Evolutionary conservation across 2,329 filamentous ascomycete genomes (phyloP).

Genomic region (Trichoderma semiorbis): DNA sequence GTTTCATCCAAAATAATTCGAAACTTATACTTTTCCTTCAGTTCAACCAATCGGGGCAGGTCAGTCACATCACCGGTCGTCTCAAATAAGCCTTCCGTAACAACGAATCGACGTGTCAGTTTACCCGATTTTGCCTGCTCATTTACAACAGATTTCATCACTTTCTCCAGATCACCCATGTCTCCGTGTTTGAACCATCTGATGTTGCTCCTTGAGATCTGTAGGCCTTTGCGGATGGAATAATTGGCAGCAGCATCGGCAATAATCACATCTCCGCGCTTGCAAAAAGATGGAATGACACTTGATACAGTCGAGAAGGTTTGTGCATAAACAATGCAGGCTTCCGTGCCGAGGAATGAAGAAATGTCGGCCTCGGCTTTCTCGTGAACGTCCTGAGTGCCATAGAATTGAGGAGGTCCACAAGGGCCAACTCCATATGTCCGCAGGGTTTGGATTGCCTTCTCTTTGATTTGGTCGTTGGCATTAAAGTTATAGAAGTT

Average conservation of each 20-base stretch:
- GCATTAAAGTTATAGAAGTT: slow-evolving; percentile 98
- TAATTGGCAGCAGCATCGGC: slow-evolving; percentile 92
- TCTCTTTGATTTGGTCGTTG: slow-evolving; percentile 90
- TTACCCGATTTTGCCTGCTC: slow-evolving; percentile 83
- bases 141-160: slow-evolving; percentile 79
- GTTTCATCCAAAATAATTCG: slow-evolving; percentile 96
- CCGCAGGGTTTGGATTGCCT: slow-evolving; percentile 87
- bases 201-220: slow-evolving; percentile 87
- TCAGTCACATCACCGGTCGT: slow-evolving; percentile 81
- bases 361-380: slow-evolving; percentile 94
- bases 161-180: slow-evolving; percentile 85
- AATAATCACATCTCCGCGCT: slow-evolving; percentile 94
- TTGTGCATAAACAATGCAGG: slow-evolving; percentile 93
- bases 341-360: slow-evolving; percentile 81
- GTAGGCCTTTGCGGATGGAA: slow-evolving; percentile 88
- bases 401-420: slow-evolving; percentile 96
- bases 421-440: slow-evolving; percentile 97
- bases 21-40: slow-evolving; percentile 97
- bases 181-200: slow-evolving; percentile 96
- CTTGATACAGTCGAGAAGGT: slow-evolving; percentile 95
- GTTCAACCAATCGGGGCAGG: slow-evolving; percentile 83
- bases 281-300: slow-evolving; percentile 94
- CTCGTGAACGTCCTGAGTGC: slow-evolving; percentile 96
- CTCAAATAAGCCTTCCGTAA: slow-evolving; percentile 94
- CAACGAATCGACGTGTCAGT: slow-evolving; percentile 88